Conservation (phyloP, 192 early-diverging fungal genomes). For the Coemansia aciculifera region DNA sequence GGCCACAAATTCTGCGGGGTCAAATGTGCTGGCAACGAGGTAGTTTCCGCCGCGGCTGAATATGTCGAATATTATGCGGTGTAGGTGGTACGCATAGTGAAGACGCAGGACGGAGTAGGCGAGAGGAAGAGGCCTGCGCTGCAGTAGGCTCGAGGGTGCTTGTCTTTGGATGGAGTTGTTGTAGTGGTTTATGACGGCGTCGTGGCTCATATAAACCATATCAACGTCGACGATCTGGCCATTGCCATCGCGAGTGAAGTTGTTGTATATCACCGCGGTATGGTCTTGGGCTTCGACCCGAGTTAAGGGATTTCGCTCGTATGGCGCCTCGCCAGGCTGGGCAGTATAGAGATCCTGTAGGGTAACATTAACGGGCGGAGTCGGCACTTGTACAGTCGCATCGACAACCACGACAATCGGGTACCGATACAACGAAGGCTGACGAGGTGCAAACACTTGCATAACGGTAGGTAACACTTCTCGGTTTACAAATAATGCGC, state of each 20-base stretch:
- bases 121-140: conserved; percentile 12
- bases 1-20: conserved; percentile 15
- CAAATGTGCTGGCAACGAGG: conserved; percentile 28
- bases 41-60: conserved; percentile 39
- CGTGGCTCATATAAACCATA: conserved; percentile 17
- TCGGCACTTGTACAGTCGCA: neutral
- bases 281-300: conserved; percentile 23
- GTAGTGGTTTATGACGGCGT: conserved; percentile 20
- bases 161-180: conserved; percentile 5
- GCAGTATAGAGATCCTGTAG: conserved; percentile 18
- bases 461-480: conserved; percentile 4
- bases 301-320: conserved; percentile 11
- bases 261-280: conserved; percentile 24
- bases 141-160: neutral
- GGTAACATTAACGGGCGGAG: neutral
- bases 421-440: neutral
- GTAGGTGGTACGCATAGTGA: conserved; percentile 37
- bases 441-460: conserved; percentile 10
- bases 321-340: neutral
- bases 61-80: conserved; percentile 34
- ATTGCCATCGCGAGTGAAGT: neutral
- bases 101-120: conserved; percentile 37
- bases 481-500: conserved; percentile 23
- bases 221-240: neutral
- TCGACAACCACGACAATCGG: conserved; percentile 1